Percentiles rank a stretch among this genome's conserved stretches.
Evolutionary conservation across 352 stramenopile genomes (phyloP).

Genomic region (Phytophthora constricta): DNA sequence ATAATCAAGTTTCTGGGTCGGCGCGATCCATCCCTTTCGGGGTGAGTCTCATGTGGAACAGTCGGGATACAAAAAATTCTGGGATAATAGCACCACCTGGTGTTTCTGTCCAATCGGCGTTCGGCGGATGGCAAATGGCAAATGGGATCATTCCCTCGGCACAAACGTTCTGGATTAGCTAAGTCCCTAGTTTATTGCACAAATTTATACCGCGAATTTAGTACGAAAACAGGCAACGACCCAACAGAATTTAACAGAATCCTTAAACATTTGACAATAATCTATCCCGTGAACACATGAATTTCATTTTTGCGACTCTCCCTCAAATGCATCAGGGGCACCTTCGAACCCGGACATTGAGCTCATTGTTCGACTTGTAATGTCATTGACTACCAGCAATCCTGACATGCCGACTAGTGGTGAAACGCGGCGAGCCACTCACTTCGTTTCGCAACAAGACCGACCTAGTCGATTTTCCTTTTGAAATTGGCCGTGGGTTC

Average conservation of each 20-base stretch:
- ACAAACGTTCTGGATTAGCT: slow-evolving; percentile 25
- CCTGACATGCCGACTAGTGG: slow-evolving; percentile 1
- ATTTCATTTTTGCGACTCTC: neutral
- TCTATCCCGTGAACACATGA: slow-evolving; percentile 1
- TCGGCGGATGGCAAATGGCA: slow-evolving; percentile 13
- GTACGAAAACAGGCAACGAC: slow-evolving; percentile 8
- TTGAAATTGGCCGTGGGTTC: neutral
- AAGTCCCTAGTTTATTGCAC: slow-evolving; percentile 17
- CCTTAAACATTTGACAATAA: neutral
- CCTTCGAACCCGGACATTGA: neutral
- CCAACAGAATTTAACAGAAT: neutral
- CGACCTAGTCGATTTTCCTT: neutral
- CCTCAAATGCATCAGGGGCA: neutral
- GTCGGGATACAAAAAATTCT: slow-evolving; percentile 2
- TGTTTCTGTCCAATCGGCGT: slow-evolving; percentile 12
- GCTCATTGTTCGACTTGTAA: neutral
- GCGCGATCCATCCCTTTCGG: no score
- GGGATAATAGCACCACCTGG: slow-evolving; percentile 3
- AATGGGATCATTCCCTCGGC: slow-evolving; percentile 18
- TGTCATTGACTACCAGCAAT: neutral
- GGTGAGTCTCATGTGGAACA: no score
- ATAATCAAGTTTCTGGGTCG: no score
- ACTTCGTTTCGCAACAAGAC: slow-evolving; percentile 10
- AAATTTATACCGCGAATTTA: neutral
- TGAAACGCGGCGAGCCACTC: slow-evolving; percentile 11